Base-by-base conservation (phyloP, 805 yeast genomes). In the Spencermartinsiella europaea region DNA sequence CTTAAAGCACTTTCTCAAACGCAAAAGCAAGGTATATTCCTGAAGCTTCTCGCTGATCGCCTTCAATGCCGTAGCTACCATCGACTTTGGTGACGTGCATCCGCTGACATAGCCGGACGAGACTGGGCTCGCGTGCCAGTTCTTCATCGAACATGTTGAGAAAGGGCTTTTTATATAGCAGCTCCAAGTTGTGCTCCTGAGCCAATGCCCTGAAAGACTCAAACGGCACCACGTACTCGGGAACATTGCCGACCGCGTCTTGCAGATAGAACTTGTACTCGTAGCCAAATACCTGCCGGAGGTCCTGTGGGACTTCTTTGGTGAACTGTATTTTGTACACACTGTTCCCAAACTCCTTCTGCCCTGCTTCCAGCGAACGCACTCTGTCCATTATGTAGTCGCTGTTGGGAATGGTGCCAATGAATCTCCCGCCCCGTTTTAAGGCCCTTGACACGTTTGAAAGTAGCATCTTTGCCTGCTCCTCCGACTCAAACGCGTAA, bases 201-300 rank as follows among this genome's bases (percentile, higher is more conserved):
- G 96, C 95, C 45, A 91, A 67, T 46, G 83, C 78, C 64, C 95
- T 74, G 48, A 93, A 77, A 1, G 82, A 77, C 59, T 91, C 97
- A 65, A 93, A 89, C 1, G 97, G 98, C 4, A 93, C 96, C 4
- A 93, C 95, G 59, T 85, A 93, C 61, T 93, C 99, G 0, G 98
- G 98, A 20, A 93, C 96, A 58, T 93, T 83, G 51, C 88, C 96
- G 41, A 93, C 91, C 0, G 99, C 99, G 68, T 93, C 99, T 53
- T 81, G 81, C 48, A 93, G 69, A 67, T 72, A 86, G 62, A 85
- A 93, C 45, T 77, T 79, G 64, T 93, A 93, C 57, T 78, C 73
- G 64, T 90, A 85, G 0, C 99, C 99, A 61, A 71, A 88, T 0
- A 93, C 85, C 1, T 81, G 76, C 7, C 79, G 69, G 59, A 86